Evolutionary conservation across 148 eudicot species (phyloP), one percentile per base, ranked within the genome.

Genomic region (Bassia scoparia): DNA sequence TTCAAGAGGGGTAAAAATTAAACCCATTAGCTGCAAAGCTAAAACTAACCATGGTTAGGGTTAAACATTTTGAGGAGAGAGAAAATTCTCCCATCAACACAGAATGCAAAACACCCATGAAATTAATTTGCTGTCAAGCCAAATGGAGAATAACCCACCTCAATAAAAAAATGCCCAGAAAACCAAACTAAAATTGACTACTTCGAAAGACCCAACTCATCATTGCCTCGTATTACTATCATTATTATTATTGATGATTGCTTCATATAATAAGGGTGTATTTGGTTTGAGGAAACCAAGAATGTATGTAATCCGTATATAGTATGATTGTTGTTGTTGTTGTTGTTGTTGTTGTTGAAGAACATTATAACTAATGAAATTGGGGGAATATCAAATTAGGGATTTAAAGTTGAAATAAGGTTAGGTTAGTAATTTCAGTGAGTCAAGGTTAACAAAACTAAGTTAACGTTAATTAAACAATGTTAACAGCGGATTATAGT

Each of bases 1-100:
- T 35, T 64, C 27, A 37, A 64, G 17, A 64, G 20, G n/a, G 49
- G 17, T 21, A n/a, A 62, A 62, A 64, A n/a, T 64, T 30, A 3
- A 64, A n/a, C n/a, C 68, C 49, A 64, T n/a, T 31, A 24, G 49
- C 68, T 48, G 68, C 68, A 38, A 64, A 64, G 23, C 49, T 9
- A 35, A 38, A 64, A 37, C n/a, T n/a, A n/a, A n/a, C 21, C 18
- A 33, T 34, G 3, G 1, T 61, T 33, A 18, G 24, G 23, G 30
- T 0, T 61, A 61, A 17, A 41, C 65, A 61, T 11, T 33, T 61
- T n/a, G 31, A 61, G 24, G 41, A 61, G 41, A 33, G 65, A 33
- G n/a, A 61, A 33, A 33, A 58, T 21, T 26, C 18, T 10, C 23
- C 1, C 41, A 31, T 17, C 18, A 61, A 12, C 52, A 9, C 15